phyloP scores from a whole-genome alignment of 257 asterid species.

The Gynochthodes officinalis region DNA sequence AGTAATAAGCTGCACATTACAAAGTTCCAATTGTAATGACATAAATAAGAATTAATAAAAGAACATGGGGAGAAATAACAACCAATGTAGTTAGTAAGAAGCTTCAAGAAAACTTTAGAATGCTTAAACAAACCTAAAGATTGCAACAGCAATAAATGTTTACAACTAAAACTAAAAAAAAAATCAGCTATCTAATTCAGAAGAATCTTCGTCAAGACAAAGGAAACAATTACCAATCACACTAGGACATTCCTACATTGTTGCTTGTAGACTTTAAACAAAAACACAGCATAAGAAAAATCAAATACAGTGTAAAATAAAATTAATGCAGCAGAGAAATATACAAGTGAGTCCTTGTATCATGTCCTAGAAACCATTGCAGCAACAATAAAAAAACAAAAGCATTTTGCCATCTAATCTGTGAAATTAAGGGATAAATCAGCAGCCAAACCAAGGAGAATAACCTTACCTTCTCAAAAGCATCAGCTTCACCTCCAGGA shows the following conservation, averaged over 20 bases:
- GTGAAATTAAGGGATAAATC: not conserved
- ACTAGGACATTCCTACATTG: not conserved
- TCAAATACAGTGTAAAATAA: not conserved
- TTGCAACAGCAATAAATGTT: not conserved
- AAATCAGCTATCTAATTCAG: not conserved
- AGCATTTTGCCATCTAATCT: not conserved
- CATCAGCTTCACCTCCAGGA: slow-evolving; percentile 77
- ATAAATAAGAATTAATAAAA: not conserved
- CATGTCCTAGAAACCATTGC: slow-evolving; percentile 3
- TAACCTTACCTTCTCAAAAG: slow-evolving; percentile 77
- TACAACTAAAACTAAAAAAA: not conserved
- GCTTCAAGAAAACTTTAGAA: not conserved
- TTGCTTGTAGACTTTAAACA: not conserved
- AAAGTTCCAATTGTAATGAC: not conserved
- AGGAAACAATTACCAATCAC: not conserved
- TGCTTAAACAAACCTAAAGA: slow-evolving; percentile 2
- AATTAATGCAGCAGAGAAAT: not conserved
- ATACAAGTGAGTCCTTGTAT: not conserved
- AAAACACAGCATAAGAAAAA: not conserved
- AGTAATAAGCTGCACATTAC: not conserved
- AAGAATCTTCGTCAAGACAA: not conserved
- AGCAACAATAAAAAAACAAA: not conserved
- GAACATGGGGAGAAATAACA: not conserved
- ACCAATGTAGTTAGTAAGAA: too few relatives aligned
- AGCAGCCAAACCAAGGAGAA: not conserved